These are phyloP conservation scores for Omphalea diandra DNA, from an alignment of 441 rosid genomes.

Conservation along the genomic window DNA sequence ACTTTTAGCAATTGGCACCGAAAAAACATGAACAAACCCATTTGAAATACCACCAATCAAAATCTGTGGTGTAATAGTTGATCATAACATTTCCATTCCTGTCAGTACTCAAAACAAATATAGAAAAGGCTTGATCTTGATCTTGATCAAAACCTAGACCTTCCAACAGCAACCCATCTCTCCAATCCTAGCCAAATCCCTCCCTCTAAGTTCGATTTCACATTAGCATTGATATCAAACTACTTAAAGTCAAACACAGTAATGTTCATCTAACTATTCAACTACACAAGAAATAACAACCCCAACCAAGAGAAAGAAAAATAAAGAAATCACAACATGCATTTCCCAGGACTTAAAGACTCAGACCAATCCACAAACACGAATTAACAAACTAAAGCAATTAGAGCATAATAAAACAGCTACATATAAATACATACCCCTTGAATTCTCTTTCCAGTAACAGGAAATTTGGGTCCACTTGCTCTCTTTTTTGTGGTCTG, in stretches of 20 bases:
- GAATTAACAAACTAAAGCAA: neutral
- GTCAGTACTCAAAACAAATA: neutral
- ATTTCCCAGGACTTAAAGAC: neutral
- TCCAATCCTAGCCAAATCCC: no score
- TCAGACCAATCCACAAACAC: neutral
- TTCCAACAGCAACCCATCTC: neutral
- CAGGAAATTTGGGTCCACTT: conserved; percentile 81
- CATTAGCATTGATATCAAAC: neutral
- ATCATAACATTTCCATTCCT: neutral
- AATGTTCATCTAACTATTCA: no score
- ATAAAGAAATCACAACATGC: neutral
- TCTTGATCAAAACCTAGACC: neutral
- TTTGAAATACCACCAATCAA: neutral
- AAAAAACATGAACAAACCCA: neutral
- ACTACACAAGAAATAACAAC: no score
- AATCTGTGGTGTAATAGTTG: neutral
- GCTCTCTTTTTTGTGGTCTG: conserved; percentile 90
- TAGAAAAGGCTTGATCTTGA: no score
- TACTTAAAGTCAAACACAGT: neutral
- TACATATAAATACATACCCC: conserved; percentile 46
- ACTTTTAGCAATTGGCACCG: neutral
- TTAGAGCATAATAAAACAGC: neutral
- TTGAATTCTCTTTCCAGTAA: conserved; percentile 83
- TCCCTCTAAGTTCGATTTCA: neutral
- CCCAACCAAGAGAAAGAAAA: no score